Evolutionary conservation across 2,329 filamentous ascomycete species (phyloP).

Genomic region (Pyrenochaeta sp.): DNA sequence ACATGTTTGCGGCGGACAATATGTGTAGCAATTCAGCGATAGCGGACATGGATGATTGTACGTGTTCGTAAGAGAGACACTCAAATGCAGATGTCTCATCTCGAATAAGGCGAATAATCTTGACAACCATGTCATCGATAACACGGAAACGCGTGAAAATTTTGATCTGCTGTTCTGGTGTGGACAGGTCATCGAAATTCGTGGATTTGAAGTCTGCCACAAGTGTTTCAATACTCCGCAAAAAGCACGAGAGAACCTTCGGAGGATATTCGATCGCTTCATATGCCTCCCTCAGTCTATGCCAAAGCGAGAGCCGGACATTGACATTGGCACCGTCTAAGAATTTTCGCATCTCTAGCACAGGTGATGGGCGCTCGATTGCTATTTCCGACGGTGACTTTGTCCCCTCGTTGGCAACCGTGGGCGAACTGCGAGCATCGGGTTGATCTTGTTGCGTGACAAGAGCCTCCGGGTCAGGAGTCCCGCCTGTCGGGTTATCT

Average conservation of each 20-base stretch:
- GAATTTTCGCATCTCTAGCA: slow-evolving; percentile 85
- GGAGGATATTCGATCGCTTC: slow-evolving; percentile 82
- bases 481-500: slow-evolving; percentile 5
- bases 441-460: slow-evolving; percentile 9
- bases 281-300: slow-evolving; percentile 88
- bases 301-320: slow-evolving; percentile 87
- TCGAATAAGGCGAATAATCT: slow-evolving; percentile 70
- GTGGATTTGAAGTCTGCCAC: slow-evolving; percentile 71
- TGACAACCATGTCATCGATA: slow-evolving; percentile 77
- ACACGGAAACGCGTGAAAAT: slow-evolving; percentile 80
- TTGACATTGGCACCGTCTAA: slow-evolving; percentile 82
- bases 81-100: slow-evolving; percentile 77
- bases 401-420: slow-evolving; percentile 8
- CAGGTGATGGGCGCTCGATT: slow-evolving; percentile 31
- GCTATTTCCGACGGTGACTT: slow-evolving; percentile 10
- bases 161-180: slow-evolving; percentile 71
- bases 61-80: slow-evolving; percentile 80
- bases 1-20: slow-evolving; percentile 79
- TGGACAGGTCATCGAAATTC: slow-evolving; percentile 62
- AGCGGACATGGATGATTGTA: slow-evolving; percentile 75
- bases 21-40: slow-evolving; percentile 76
- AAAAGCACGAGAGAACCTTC: slow-evolving; percentile 85
- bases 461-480: slow-evolving; percentile 7
- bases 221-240: slow-evolving; percentile 86
- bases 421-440: slow-evolving; percentile 20